Evolutionary conservation across 1,284 basidiomycete species (phyloP).

Genomic region (Rhodotorula mucilaginosa): DNA sequence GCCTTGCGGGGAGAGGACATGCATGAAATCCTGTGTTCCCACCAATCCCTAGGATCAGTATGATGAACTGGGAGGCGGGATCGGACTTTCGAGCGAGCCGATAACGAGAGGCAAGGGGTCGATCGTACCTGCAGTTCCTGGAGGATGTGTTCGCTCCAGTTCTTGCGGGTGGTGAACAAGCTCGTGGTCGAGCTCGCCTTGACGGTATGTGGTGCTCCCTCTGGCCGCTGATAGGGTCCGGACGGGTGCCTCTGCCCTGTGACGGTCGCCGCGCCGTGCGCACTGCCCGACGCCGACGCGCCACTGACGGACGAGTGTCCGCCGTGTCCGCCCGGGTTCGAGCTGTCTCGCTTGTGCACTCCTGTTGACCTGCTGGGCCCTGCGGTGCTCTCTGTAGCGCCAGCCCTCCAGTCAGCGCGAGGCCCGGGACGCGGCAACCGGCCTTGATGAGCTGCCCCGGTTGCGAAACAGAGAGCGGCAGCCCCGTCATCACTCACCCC

Average conservation of each 20-base stretch:
- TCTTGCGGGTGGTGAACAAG: constrained; percentile 79
- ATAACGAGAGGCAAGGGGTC: background rate
- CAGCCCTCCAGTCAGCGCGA: background rate
- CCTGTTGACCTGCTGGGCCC: constrained; percentile 16
- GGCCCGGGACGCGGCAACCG: too few relatives aligned
- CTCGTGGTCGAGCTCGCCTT: constrained; percentile 50
- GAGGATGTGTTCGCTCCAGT: constrained; percentile 78
- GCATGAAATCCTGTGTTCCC: constrained; percentile 57
- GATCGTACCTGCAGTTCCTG: constrained; percentile 60
- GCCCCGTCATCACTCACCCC: background rate
- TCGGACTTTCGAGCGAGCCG: background rate
- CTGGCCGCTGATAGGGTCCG: constrained; percentile 21
- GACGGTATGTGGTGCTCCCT: constrained; percentile 26
- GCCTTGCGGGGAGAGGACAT: constrained; percentile 63
- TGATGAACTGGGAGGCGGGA: background rate
- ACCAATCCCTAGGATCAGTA: background rate
- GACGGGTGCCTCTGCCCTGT: constrained; percentile 3
- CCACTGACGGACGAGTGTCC: background rate
- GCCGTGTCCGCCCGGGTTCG: background rate
- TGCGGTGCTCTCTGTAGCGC: background rate
- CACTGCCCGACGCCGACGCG: constrained; percentile 1
- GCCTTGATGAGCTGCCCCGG: background rate
- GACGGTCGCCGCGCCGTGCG: background rate
- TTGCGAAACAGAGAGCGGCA: background rate
- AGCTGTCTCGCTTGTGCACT: constrained; percentile 6